A percentile compares a stretch with the other conserved stretches of the same genome.
Evolutionary conservation across 2,329 filamentous ascomycete genomes (phyloP).

Genomic region (Talaromyces pinophilus): DNA sequence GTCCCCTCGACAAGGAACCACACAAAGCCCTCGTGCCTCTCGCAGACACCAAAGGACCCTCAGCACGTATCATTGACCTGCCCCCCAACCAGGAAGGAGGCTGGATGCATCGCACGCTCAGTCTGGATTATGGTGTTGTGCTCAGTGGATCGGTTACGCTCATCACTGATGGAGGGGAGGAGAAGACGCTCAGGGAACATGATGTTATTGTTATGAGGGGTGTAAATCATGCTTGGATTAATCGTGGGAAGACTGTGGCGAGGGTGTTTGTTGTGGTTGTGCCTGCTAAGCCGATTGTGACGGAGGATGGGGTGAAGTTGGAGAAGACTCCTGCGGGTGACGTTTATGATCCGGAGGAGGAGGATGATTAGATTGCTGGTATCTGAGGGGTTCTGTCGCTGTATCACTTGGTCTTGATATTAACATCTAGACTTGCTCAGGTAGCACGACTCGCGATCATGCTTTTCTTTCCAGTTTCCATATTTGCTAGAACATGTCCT

Average conservation of each 20-base stretch:
- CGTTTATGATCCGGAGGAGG: conserved; percentile 28
- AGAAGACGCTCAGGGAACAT: conserved; percentile 31
- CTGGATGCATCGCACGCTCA: conserved; percentile 34
- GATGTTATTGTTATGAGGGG: conserved; percentile 41
- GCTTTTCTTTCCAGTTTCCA: background rate
- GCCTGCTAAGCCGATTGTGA: conserved; percentile 43
- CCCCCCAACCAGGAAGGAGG: conserved; percentile 24
- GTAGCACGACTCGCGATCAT: background rate
- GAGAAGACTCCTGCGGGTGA: conserved; percentile 36
- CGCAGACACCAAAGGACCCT: conserved; percentile 30
- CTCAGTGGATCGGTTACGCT: conserved; percentile 32
- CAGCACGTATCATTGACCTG: conserved; percentile 28
- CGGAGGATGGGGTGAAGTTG: conserved; percentile 41
- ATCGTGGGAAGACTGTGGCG: conserved; percentile 41
- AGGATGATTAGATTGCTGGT: conserved; percentile 22
- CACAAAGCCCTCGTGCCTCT: conserved; percentile 30
- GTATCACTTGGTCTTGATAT: background rate
- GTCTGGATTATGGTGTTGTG: conserved; percentile 35
- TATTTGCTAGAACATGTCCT: background rate
- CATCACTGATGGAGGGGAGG: conserved; percentile 32
- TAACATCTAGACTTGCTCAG: background rate
- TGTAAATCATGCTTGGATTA: conserved; percentile 50
- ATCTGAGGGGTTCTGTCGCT: background rate
- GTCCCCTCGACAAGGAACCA: conserved; percentile 25
- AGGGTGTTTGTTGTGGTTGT: conserved; percentile 47